phyloP scores from a whole-genome alignment of 768 basidiomycete genomes.

The Suillus sp. region DNA sequence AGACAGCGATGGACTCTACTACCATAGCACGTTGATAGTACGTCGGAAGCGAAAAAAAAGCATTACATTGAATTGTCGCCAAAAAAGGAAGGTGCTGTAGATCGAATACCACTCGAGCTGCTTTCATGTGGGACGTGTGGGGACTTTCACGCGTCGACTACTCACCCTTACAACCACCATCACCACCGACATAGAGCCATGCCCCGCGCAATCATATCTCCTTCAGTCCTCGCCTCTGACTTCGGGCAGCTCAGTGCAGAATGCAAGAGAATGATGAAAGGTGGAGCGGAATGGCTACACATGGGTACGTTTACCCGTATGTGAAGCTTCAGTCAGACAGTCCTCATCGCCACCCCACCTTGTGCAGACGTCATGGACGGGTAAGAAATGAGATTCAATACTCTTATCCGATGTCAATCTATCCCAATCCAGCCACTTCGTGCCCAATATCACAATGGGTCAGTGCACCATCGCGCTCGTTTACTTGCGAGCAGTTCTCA shows the following conservation, averaged over 20 bases:
- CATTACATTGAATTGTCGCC: slow-evolving; percentile 8
- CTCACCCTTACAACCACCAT: slow-evolving; percentile 7
- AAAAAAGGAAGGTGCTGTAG: slow-evolving; percentile 32
- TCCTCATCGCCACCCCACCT: slow-evolving; percentile 12
- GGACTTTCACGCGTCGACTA: slow-evolving; percentile 1
- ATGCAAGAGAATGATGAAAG: slow-evolving; percentile 94
- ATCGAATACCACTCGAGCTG: slow-evolving; percentile 12
- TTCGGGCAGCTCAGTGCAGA: slow-evolving; percentile 94
- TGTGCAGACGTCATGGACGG: slow-evolving; percentile 94
- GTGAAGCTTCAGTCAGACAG: slow-evolving; percentile 16
- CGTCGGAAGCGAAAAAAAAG: background rate
- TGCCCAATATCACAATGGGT: slow-evolving; percentile 99
- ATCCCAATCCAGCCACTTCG: slow-evolving; percentile 76
- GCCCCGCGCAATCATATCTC: slow-evolving; percentile 92
- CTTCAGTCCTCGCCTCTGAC: slow-evolving; percentile 96
- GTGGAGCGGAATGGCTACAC: slow-evolving; percentile 96
- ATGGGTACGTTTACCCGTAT: slow-evolving; percentile 65
- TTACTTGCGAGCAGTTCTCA: slow-evolving; percentile 16
- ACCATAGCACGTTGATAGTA: background rate
- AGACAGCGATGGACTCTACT: background rate
- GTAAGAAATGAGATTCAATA: slow-evolving; percentile 42
- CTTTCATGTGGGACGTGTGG: slow-evolving; percentile 14
- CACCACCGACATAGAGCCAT: slow-evolving; percentile 40
- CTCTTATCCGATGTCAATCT: slow-evolving; percentile 17
- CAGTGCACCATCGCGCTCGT: slow-evolving; percentile 25